Base-by-base conservation (phyloP, 2,329 filamentous ascomycete genomes). In the Ophioceras dolichostomum region DNA sequence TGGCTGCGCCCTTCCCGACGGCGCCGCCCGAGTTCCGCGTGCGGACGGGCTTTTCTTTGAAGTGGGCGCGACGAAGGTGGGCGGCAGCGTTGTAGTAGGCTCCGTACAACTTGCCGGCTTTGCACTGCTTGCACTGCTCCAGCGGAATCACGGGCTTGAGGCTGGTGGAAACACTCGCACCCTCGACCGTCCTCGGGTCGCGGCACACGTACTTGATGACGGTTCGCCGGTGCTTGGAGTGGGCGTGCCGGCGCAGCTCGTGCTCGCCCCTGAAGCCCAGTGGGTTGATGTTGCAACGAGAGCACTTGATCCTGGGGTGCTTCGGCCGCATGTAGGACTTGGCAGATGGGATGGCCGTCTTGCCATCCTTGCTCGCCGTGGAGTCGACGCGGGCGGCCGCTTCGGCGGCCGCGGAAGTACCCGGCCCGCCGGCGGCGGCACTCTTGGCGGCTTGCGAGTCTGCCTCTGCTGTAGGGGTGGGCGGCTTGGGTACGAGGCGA, bases 31-130 rank as follows among this genome's bases (percentile, higher is more conserved):
- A 52, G 27, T 48, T 51, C 14, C 43, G 48, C 48, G 59, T 63
- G 32, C 70, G 62, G 7, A 60, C 52, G 2, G 61, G 53, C 57
- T 73, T 74, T 37, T 66, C 79, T 52, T 82, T 83, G 67, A 95
- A 96, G 55, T 96, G 89, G 1, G 82, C 81, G 35, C 89, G 78
- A 30, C 88, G 74, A 8, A 96, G 70, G 54, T 96, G 89, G 1
- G 87, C 89, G 0, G 87, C 87, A 1, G 88, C 89, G 50, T 96
- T 96, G 61, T 96, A 95, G 61, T 95, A 91, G 13, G 83, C 84
- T 4, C 83, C 83, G 49, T 96, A 96, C 41, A 74, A 71, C 64
- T 94, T 95, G 39, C 70, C 62, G 32, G 70, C 70, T 34, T 69
- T 71, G 57, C 89, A 96, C 34, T 83, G 74, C 58, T 94, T 94